A percentile compares a stretch with the other conserved stretches of the same genome.
These are phyloP conservation scores for Colletotrichum orbiculare DNA, from an alignment of 2,329 filamentous ascomycete genomes.

Conservation along the genomic window DNA sequence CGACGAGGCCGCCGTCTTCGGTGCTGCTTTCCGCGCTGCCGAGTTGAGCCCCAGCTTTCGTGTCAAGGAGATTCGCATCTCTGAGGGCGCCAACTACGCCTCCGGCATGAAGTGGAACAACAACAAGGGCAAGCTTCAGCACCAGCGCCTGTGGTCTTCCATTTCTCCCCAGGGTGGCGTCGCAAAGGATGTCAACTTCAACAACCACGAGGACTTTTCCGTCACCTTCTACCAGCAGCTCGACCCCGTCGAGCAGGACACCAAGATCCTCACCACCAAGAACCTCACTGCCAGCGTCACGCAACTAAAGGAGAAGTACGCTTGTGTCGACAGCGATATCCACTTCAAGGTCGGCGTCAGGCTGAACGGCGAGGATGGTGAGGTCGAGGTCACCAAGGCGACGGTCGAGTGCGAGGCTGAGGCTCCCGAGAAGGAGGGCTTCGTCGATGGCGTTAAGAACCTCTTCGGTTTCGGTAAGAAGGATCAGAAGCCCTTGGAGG, in stretches of 20 bases:
- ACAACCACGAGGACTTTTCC: constrained; percentile 83
- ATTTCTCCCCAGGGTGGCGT: constrained; percentile 79
- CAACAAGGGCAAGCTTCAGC: constrained; percentile 75
- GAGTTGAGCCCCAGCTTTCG: constrained; percentile 94
- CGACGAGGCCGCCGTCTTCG: constrained; percentile 95
- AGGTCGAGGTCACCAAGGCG: constrained; percentile 82
- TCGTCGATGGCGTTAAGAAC: constrained; percentile 95
- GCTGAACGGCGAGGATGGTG: constrained; percentile 77
- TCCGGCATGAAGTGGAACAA: constrained; percentile 80
- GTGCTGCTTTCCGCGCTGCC: constrained; percentile 93
- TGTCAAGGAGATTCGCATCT: constrained; percentile 93
- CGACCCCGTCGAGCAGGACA: constrained; percentile 66
- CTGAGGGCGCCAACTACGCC: constrained; percentile 80
- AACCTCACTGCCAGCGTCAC: constrained; percentile 89
- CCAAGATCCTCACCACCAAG: constrained; percentile 76
- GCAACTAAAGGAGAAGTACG: constrained; percentile 80
- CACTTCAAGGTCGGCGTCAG: constrained; percentile 82
- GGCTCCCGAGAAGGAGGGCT: constrained; percentile 75
- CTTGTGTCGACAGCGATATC: constrained; percentile 81
- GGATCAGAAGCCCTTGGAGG: constrained; percentile 80
- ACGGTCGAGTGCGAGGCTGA: constrained; percentile 88
- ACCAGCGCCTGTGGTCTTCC: constrained; percentile 86
- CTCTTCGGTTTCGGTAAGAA: constrained; percentile 95
- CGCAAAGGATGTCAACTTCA: constrained; percentile 86
- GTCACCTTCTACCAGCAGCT: constrained; percentile 84